Evolutionary conservation across 345 rosid species (phyloP).

Genomic region (Moringa oleifera): DNA sequence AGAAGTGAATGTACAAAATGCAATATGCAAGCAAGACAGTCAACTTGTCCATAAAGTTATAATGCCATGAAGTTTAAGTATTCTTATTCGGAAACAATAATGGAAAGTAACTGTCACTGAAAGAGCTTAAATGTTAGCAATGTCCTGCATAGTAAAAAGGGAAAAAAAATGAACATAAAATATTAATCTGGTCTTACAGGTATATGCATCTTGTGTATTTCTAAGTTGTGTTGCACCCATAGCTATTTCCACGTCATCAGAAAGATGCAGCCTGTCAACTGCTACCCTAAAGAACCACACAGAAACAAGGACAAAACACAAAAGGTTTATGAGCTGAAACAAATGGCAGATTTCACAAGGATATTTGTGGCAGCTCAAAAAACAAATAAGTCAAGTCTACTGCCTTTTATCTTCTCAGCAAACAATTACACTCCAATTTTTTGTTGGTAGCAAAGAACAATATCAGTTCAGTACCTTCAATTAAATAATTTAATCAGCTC

Average conservation of each 20-base stretch:
- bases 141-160: neutral
- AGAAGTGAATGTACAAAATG: neutral
- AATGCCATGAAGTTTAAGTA: neutral
- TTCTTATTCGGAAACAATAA: neutral
- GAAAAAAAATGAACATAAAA: conserved; percentile 8
- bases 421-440: too few relatives aligned
- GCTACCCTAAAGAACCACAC: too few relatives aligned
- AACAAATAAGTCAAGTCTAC: neutral
- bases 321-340: conserved; percentile 4
- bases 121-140: neutral
- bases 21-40: neutral
- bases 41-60: neutral
- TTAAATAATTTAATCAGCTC: too few relatives aligned
- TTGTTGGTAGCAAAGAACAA: too few relatives aligned
- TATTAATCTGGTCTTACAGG: conserved; percentile 26
- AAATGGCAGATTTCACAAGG: neutral
- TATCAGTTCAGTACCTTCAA: too few relatives aligned
- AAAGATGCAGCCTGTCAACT: conserved; percentile 15
- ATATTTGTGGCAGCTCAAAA: neutral
- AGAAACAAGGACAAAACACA: conserved; percentile 17
- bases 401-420: neutral
- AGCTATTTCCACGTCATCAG: conserved; percentile 26
- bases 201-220: conserved; percentile 14
- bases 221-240: conserved; percentile 23
- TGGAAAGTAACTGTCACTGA: neutral